Conservation (phyloP, 2,329 filamentous ascomycete species). For the Nemania serpens region DNA sequence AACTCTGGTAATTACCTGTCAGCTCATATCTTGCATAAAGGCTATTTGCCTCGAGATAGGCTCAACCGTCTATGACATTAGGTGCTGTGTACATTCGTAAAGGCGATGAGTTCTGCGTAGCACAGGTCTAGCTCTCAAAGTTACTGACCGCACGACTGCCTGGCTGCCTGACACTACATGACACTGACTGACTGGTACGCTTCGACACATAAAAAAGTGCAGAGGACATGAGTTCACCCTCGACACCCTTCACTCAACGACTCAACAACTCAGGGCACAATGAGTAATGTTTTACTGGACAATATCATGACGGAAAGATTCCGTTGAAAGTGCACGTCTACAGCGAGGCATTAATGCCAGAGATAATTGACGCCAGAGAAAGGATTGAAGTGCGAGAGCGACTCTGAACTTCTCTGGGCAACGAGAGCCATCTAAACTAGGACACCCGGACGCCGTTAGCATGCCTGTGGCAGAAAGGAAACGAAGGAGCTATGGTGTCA, state of each 20-base stretch:
- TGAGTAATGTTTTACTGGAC: background rate
- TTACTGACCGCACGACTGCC: no score
- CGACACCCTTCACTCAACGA: background rate
- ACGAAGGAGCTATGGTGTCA: no score
- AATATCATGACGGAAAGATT: background rate
- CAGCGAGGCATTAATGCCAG: background rate
- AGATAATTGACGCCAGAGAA: background rate
- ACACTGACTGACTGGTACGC: no score
- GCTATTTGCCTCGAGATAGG: background rate
- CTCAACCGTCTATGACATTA: background rate
- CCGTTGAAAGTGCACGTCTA: background rate
- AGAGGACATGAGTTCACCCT: background rate
- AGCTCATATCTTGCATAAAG: background rate
- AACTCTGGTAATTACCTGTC: background rate
- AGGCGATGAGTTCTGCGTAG: background rate
- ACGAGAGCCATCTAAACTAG: background rate
- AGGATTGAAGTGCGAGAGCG: background rate
- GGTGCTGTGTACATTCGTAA: background rate
- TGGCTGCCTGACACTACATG: no score
- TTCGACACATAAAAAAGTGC: background rate
- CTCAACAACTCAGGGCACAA: background rate
- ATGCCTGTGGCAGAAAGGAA: background rate
- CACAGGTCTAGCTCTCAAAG: no score
- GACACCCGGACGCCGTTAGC: background rate
- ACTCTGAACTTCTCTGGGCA: background rate